Evolutionary conservation across 495 filamentous ascomycete genomes (phyloP).

Genomic region (Cercophora sp.): DNA sequence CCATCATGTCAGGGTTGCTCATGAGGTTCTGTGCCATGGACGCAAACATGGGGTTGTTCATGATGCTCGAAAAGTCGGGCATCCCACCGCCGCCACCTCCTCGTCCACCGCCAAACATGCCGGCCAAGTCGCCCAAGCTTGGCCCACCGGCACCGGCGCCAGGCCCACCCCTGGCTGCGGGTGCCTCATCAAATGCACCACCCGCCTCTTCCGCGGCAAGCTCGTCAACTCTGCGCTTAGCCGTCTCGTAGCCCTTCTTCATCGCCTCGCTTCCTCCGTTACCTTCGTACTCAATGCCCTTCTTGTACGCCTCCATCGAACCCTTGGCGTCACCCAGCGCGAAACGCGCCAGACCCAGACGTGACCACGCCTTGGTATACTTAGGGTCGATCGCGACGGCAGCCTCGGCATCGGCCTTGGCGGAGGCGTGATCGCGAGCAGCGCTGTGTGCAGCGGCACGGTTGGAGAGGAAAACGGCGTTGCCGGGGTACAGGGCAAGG

Average conservation of each 20-base stretch:
- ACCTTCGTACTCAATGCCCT: constrained; percentile 91
- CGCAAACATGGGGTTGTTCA: constrained; percentile 97
- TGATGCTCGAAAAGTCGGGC: constrained; percentile 77
- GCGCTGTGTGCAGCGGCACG: constrained; percentile 88
- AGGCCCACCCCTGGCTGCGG: constrained; percentile 37
- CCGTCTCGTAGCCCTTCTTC: constrained; percentile 93
- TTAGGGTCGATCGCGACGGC: constrained; percentile 80
- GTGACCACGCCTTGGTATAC: constrained; percentile 94
- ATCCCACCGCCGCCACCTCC: constrained; percentile 62
- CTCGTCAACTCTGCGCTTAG: constrained; percentile 76
- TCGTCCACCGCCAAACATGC: constrained; percentile 60
- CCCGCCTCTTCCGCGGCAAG: constrained; percentile 47
- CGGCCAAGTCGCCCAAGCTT: constrained; percentile 51
- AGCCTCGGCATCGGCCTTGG: constrained; percentile 80
- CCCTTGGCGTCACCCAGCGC: constrained; percentile 86
- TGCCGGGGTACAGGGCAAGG: constrained; percentile 70
- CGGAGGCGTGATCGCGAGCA: constrained; percentile 72
- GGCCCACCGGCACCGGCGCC: constrained; percentile 38
- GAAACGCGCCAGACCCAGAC: constrained; percentile 84
- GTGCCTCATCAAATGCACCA: constrained; percentile 25
- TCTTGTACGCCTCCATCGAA: constrained; percentile 88
- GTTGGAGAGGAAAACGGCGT: constrained; percentile 97
- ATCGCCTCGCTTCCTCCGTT: constrained; percentile 83
- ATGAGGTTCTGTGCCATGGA: constrained; percentile 95
- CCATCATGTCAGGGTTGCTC: constrained; percentile 89